Evolutionary conservation across 192 early-diverging fungal genomes (phyloP).

Genomic region (Pilobolus umbonatus): DNA sequence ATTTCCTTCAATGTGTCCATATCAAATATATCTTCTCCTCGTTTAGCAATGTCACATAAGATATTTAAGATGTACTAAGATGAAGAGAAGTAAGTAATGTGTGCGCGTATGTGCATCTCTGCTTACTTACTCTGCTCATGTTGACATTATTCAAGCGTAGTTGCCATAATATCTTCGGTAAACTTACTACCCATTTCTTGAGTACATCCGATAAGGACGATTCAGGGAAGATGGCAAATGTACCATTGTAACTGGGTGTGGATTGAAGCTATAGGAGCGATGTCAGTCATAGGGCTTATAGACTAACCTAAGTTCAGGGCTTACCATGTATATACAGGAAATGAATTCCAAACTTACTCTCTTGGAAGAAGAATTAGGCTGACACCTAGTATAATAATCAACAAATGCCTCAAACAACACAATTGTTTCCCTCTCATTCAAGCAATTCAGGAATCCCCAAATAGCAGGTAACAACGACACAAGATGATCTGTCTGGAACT

Average conservation of each 20-base stretch:
- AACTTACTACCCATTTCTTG: constrained; percentile 32
- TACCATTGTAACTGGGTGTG: constrained; percentile 35
- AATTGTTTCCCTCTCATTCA: constrained; percentile 27
- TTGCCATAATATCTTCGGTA: constrained; percentile 51
- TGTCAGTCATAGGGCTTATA: too few relatives aligned
- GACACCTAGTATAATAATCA: constrained; percentile 28
- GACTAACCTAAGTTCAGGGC: not conserved
- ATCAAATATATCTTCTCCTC: constrained; percentile 29
- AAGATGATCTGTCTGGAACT: constrained; percentile 43
- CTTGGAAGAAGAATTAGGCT: constrained; percentile 33
- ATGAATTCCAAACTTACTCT: constrained; percentile 27
- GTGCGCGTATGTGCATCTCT: not conserved
- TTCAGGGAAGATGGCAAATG: constrained; percentile 24
- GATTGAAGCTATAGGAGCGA: constrained; percentile 32
- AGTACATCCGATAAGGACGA: constrained; percentile 22
- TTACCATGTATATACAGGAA: constrained; percentile 25
- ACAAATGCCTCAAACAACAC: constrained; percentile 33
- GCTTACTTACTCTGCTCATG: constrained; percentile 32
- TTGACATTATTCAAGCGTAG: constrained; percentile 40
- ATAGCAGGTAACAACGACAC: constrained; percentile 43
- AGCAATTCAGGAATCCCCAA: constrained; percentile 47
- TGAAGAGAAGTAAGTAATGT: not conserved
- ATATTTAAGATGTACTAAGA: constrained; percentile 30
- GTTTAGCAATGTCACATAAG: constrained; percentile 33
- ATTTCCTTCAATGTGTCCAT: constrained; percentile 19